These are phyloP conservation scores for Stemphylium lycopersici DNA, from an alignment of 2,329 filamentous ascomycete genomes.

Conservation along the genomic window DNA sequence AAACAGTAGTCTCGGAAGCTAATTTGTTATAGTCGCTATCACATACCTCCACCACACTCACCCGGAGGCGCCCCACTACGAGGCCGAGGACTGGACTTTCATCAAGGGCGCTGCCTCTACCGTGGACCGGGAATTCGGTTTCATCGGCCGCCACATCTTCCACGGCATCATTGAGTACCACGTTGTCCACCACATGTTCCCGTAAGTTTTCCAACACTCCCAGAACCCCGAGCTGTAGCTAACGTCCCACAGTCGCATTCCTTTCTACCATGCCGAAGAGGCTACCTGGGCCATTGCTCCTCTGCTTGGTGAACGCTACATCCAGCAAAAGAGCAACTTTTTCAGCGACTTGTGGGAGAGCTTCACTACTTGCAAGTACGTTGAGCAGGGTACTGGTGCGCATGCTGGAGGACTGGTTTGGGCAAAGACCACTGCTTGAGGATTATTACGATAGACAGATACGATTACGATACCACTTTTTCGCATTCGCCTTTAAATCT, in stretches of 20 bases:
- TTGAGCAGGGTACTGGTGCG: slow-evolving; percentile 26
- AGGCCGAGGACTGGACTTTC: slow-evolving; percentile 65
- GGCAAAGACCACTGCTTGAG: slow-evolving; percentile 13
- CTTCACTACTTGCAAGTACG: slow-evolving; percentile 33
- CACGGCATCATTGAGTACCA: slow-evolving; percentile 70
- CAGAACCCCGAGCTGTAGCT: neutral
- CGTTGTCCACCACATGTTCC: slow-evolving; percentile 68
- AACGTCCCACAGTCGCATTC: slow-evolving; percentile 28
- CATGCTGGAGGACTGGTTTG: slow-evolving; percentile 22
- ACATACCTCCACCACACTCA: slow-evolving; percentile 78
- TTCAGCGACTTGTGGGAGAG: slow-evolving; percentile 27
- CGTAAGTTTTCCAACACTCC: slow-evolving; percentile 36
- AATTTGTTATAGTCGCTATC: slow-evolving; percentile 63
- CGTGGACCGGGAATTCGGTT: slow-evolving; percentile 69
- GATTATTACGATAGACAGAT: neutral
- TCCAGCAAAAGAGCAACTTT: slow-evolving; percentile 29
- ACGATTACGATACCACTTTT: no score
- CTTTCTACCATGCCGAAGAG: slow-evolving; percentile 37
- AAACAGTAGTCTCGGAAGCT: neutral
- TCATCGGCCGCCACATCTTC: slow-evolving; percentile 69
- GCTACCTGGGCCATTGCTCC: slow-evolving; percentile 32
- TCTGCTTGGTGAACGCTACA: slow-evolving; percentile 33
- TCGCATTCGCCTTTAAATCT: no score
- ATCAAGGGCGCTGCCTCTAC: slow-evolving; percentile 67
- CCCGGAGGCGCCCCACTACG: slow-evolving; percentile 62